Evolutionary conservation across 2,329 filamentous ascomycete species (phyloP), one percentile per base, ranked within the genome.

Genomic region (Ophiostoma piceae): DNA sequence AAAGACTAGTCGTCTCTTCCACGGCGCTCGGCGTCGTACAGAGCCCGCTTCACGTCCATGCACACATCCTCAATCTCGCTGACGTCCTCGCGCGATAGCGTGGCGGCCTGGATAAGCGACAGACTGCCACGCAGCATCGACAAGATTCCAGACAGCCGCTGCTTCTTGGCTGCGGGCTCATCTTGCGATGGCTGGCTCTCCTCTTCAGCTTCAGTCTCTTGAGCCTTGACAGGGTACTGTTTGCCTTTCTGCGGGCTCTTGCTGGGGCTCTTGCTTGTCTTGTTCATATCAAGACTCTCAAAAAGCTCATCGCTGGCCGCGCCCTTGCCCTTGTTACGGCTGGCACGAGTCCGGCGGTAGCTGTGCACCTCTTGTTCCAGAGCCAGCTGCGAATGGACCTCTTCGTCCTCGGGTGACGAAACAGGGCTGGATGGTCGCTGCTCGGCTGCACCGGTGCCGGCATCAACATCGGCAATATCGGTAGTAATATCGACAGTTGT

Each of bases 31-130:
- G 91, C 92, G 70, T 89, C 87, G 77, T 90, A 91, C 68, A 94
- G 83, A 77, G 90, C 88, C 73, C 86, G 84, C 77, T 91, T 89
- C 73, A 94, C 87, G 77, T 94, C 90, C 81, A 94, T 92, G 76
- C 95, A 83, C 74, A 92, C 80, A 76, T 94, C 90, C 76, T 95
- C 92, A 73, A 95, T 84, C 76, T 89, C 84, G 71, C 88, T 84
- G 68, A 92, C 86, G 72, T 92, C 88, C 12, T 85, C 82, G 12
- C 86, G 83, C 19, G 87, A 87, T 60, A 96, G 79, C 19, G 85
- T 82, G 29, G 88, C 82, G 37, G 79, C 80, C 69, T 84, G 85
- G 71, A 93, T 81, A 73, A 87, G 84, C 26, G 83, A 81, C 32
- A 95, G 78, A 0, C 90, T 81, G 26, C 79, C 80, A 72, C 80